phyloP scores from a whole-genome alignment of 208 protist genomes.

The Acanthamoeba lenticulata region DNA sequence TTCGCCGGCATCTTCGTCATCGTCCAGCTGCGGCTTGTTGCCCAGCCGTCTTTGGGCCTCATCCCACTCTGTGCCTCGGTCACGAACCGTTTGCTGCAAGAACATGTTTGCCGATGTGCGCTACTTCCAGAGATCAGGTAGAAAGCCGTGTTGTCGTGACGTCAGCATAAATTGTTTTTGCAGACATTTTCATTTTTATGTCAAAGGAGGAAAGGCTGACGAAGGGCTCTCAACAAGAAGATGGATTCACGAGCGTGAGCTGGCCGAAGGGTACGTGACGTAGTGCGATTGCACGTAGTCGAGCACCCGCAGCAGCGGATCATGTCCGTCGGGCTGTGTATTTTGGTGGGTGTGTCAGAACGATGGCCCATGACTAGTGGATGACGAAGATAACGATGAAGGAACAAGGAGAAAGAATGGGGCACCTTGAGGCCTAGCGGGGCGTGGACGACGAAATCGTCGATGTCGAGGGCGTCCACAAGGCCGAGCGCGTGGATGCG shows the following conservation, averaged over 20 bases:
- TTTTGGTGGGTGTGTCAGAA: too few species aligned
- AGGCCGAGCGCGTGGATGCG: constrained; percentile 6
- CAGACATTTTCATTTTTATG: too few species aligned
- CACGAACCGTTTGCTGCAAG: not conserved
- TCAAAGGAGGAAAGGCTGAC: too few species aligned
- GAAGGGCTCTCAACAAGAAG: not conserved
- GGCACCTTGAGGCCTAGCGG: constrained; percentile 21
- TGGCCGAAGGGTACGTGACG: not conserved
- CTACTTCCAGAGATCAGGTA: too few species aligned
- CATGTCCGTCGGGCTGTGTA: not conserved
- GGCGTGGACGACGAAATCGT: not conserved
- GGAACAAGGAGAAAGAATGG: not conserved
- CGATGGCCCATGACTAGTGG: too few species aligned
- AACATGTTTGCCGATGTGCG: not conserved
- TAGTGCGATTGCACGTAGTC: not conserved
- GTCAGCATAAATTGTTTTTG: too few species aligned
- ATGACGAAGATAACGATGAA: not conserved
- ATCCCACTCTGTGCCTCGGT: constrained; percentile 26
- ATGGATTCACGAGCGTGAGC: not conserved
- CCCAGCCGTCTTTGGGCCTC: not conserved
- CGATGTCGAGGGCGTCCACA: constrained; percentile 3
- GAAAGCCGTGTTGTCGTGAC: too few species aligned
- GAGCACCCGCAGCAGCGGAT: not conserved
- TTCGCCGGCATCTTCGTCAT: not conserved
- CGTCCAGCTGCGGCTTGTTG: constrained; percentile 3